Evolutionary conservation across 371 early-diverging fungal species (phyloP), one percentile per base, ranked within the genome.

Genomic region (Mucor racemosus): DNA sequence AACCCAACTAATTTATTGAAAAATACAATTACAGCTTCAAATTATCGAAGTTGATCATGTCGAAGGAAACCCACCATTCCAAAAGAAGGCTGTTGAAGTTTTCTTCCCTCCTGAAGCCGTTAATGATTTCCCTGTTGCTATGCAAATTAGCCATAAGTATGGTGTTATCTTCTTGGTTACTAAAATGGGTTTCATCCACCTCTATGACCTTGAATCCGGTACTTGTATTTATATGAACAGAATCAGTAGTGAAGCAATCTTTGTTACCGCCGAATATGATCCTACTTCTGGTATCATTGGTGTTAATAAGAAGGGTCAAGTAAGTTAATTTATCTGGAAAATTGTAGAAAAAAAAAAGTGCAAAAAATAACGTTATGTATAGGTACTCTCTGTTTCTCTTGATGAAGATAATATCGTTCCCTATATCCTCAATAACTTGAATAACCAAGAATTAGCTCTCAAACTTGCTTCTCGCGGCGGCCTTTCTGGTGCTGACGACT

Each of bases 221-320:
- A 88, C 90, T 14, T 94, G 95, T 77, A 90, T 99, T 56, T 99
- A 92, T 80, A 95, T 95, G 91, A 97, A 98, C 82, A 90, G 99
- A 65, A 97, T 99, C 67, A 93, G 92, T 69, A 94, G 92, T 38
- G 99, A 98, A 61, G 97, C 99, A 31, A 93, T 99, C 64, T 99
- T 99, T 86, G 94, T 95, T 40, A 95, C 99, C 62, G 91, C 97
- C n/a, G 96, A 95, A 71, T 88, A 93, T 67, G 91, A 92, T 53
- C 81, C 84, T 13, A 90, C 91, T 2, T 86, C 91, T 61, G 99
- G 99, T 66, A 86, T 98, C 41, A 92, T 99, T 72, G 94, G 92
- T 58, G 95, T 99, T 55, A 99, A 99, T 82, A 90, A 96, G 70
- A 96, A 95, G 79, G 99, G 99, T 46, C 98, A 97, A 85, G 92